Percentiles rank a stretch among this genome's conserved stretches.
phyloP scores from a whole-genome alignment of 2,329 filamentous ascomycete species.

The Sporothrix mexicana region DNA sequence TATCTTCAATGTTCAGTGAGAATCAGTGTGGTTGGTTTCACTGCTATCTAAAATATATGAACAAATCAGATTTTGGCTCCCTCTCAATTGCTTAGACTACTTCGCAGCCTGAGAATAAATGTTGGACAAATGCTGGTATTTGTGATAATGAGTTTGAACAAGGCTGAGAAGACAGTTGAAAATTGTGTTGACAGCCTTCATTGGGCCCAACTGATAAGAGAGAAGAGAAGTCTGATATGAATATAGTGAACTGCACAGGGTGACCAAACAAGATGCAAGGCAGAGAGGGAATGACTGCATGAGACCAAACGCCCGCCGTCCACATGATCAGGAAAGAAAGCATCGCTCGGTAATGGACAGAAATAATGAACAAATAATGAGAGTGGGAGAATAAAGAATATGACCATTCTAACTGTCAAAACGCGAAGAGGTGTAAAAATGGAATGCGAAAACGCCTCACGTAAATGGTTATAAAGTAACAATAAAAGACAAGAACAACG shows the following conservation, averaged over 20 bases:
- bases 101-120: too few relatives aligned
- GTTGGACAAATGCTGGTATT: too few relatives aligned
- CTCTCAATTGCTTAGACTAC: not conserved
- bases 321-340: not conserved
- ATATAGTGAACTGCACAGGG: not conserved
- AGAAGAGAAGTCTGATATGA: conserved; percentile 12
- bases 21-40: not conserved
- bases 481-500: not conserved
- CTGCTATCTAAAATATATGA: not conserved
- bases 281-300: not conserved
- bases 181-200: not conserved
- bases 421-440: not conserved
- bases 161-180: not conserved
- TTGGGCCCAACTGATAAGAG: not conserved
- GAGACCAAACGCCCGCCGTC: not conserved
- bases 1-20: not conserved
- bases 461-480: not conserved
- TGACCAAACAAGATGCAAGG: not conserved
- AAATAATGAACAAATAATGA: not conserved
- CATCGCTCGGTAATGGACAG: not conserved
- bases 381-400: not conserved
- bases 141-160: not conserved
- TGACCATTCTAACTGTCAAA: conserved; percentile 21
- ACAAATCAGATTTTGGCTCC: not conserved
- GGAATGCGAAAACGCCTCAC: conserved; percentile 13